Evolutionary conservation across 2,329 filamentous ascomycete genomes (phyloP).

Genomic region (Colletotrichum destructivum): DNA sequence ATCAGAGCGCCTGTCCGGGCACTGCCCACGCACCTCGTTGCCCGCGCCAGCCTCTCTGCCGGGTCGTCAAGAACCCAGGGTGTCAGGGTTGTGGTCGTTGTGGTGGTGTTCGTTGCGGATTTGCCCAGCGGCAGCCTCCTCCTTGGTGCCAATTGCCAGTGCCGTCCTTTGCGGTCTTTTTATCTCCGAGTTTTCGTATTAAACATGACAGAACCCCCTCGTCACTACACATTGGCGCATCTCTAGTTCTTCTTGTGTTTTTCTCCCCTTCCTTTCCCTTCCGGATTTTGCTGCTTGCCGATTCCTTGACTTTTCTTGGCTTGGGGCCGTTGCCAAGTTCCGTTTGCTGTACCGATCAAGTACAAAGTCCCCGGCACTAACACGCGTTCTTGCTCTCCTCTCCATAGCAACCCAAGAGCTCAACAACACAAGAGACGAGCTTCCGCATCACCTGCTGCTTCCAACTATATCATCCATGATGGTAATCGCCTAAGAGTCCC

Average conservation of each 20-base stretch:
- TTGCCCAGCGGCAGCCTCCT: constrained; percentile 28
- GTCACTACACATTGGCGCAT: constrained; percentile 29
- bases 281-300: constrained; percentile 21
- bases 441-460: constrained; percentile 41
- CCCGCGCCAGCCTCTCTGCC: constrained; percentile 23
- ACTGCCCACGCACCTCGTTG: constrained; percentile 37
- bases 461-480: constrained; percentile 36
- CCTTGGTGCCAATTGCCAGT: constrained; percentile 5
- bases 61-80: constrained; percentile 19
- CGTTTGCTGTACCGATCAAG: constrained; percentile 16
- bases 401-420: constrained; percentile 36
- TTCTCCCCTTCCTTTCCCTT: not conserved
- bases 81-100: not conserved
- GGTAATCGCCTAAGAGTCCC: constrained; percentile 39
- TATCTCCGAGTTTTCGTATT: constrained; percentile 27
- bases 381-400: constrained; percentile 24
- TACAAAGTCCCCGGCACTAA: constrained; percentile 18
- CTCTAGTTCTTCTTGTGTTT: constrained; percentile 15
- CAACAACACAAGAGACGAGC: constrained; percentile 42
- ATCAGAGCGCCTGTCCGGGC: constrained; percentile 40
- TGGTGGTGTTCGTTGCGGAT: constrained; percentile 6
- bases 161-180: constrained; percentile 29
- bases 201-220: constrained; percentile 33
- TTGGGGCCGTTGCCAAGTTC: constrained; percentile 21
- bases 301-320: constrained; percentile 25